Conservation (phyloP, 1,284 basidiomycete genomes). For the Blastosporella zonata region DNA sequence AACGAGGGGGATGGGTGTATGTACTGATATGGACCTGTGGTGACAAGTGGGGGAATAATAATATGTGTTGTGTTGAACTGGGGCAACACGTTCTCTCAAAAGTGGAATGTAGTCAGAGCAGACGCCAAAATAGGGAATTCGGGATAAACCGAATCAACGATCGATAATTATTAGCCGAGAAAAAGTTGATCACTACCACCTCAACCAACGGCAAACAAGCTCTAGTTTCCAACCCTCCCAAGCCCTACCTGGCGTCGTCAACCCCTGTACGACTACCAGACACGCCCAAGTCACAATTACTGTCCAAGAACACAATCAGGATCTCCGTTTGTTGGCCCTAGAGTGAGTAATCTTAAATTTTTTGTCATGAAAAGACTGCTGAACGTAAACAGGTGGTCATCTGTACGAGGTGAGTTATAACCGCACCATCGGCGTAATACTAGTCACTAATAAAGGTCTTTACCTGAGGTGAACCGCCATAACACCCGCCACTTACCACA, state of each 20-base stretch:
- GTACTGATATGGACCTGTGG: too few species aligned
- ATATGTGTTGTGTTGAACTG: too few species aligned
- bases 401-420: constrained; percentile 60
- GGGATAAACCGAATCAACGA: constrained; percentile 15
- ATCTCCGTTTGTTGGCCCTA: constrained; percentile 80
- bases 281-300: constrained; percentile 50
- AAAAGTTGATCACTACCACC: constrained; percentile 14
- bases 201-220: constrained; percentile 17
- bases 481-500: constrained; percentile 36
- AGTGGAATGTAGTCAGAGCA: background rate
- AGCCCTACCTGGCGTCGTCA: constrained; percentile 25
- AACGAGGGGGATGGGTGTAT: too few species aligned
- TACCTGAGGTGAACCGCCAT: constrained; percentile 72
- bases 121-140: constrained; percentile 12
- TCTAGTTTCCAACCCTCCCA: constrained; percentile 3
- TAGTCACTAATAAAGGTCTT: constrained; percentile 20
- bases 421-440: constrained; percentile 12
- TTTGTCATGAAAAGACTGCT: constrained; percentile 17
- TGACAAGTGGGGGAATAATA: too few species aligned
- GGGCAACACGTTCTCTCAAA: background rate
- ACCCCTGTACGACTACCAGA: constrained; percentile 23
- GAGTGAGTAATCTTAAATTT: constrained; percentile 47
- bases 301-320: constrained; percentile 72
- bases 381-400: constrained; percentile 62
- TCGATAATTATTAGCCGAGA: constrained; percentile 15